Percentiles rank a stretch among this genome's conserved stretches.
phyloP scores from a whole-genome alignment of 805 yeast genomes.

The Zygosaccharomyces pseudorouxii region DNA sequence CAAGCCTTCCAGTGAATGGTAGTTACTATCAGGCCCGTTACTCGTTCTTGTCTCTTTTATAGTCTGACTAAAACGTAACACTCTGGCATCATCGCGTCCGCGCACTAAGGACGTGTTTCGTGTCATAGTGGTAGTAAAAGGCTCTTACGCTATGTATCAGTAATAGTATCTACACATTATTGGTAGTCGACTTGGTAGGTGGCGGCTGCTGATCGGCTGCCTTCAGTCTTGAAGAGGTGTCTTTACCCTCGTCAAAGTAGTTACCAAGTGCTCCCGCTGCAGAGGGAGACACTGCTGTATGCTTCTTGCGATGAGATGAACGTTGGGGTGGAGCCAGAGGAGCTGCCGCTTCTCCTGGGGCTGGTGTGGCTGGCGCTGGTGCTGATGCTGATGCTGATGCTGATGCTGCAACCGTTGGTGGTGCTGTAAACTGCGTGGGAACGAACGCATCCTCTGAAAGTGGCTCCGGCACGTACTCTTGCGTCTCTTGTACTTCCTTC shows the following conservation, averaged over 20 bases:
- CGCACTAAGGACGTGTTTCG: not conserved
- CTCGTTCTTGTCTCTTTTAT: not conserved
- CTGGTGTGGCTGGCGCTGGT: not conserved
- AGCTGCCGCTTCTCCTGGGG: not conserved
- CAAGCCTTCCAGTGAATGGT: not conserved
- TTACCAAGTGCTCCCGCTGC: constrained; percentile 21
- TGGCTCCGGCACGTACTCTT: not conserved
- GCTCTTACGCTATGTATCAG: not conserved
- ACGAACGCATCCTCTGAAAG: constrained; percentile 19
- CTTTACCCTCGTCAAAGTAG: constrained; percentile 34
- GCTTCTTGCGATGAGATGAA: constrained; percentile 17
- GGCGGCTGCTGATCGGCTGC: constrained; percentile 2
- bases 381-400: constrained; percentile 1
- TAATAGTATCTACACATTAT: not conserved
- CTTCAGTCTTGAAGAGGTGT: constrained; percentile 15
- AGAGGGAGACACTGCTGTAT: constrained; percentile 8
- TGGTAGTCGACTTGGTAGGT: constrained; percentile 14
- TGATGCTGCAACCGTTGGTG: constrained; percentile 1
- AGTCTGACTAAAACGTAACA: constrained; percentile 6
- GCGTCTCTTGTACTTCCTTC: not conserved
- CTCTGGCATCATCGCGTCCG: constrained; percentile 13
- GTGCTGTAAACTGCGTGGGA: constrained; percentile 12
- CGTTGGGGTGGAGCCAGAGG: constrained; percentile 11
- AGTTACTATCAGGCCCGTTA: not conserved
- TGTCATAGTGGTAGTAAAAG: not conserved